Evolutionary conservation across 2,329 filamentous ascomycete species (phyloP).

Genomic region (Claviceps purpurea): DNA sequence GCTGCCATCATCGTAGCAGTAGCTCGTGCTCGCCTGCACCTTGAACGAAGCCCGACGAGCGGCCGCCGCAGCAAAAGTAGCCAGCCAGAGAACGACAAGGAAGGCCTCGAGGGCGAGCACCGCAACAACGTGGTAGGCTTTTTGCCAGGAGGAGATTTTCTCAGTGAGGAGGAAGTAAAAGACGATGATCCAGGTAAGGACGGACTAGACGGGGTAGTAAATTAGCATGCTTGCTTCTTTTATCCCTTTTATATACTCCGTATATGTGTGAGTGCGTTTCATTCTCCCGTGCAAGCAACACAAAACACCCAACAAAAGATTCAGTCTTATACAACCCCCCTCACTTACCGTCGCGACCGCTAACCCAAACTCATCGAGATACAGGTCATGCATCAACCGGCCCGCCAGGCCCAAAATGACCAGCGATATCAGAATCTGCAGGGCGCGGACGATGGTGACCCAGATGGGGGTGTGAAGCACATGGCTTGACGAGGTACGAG

Average conservation of each 20-base stretch:
- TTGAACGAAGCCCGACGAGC: slow-evolving; percentile 24
- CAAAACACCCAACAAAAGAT: too few species aligned
- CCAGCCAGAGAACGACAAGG: slow-evolving; percentile 34
- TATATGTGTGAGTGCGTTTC: too few species aligned
- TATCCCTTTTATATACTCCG: not conserved
- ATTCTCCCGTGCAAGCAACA: too few species aligned
- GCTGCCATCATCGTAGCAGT: slow-evolving; percentile 25
- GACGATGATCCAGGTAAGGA: slow-evolving; percentile 33
- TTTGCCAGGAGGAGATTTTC: slow-evolving; percentile 20
- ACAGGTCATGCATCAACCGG: slow-evolving; percentile 25
- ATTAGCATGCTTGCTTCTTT: slow-evolving; percentile 1
- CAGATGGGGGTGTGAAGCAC: slow-evolving; percentile 29
- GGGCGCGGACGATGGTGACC: slow-evolving; percentile 26
- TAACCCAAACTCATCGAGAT: slow-evolving; percentile 26
- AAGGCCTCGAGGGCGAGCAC: slow-evolving; percentile 29
- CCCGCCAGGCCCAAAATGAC: slow-evolving; percentile 30
- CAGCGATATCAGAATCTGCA: slow-evolving; percentile 29
- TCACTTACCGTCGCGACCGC: slow-evolving; percentile 28
- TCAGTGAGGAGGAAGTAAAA: slow-evolving; percentile 29
- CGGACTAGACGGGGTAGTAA: slow-evolving; percentile 15
- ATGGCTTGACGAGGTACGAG: slow-evolving; percentile 8
- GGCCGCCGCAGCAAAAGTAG: slow-evolving; percentile 27
- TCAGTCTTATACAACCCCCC: not conserved
- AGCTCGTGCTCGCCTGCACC: slow-evolving; percentile 16
- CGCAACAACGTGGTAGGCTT: slow-evolving; percentile 30